These are phyloP conservation scores for Nakazawaea anatomiae DNA, from an alignment of 805 yeast species.

Conservation along the genomic window DNA sequence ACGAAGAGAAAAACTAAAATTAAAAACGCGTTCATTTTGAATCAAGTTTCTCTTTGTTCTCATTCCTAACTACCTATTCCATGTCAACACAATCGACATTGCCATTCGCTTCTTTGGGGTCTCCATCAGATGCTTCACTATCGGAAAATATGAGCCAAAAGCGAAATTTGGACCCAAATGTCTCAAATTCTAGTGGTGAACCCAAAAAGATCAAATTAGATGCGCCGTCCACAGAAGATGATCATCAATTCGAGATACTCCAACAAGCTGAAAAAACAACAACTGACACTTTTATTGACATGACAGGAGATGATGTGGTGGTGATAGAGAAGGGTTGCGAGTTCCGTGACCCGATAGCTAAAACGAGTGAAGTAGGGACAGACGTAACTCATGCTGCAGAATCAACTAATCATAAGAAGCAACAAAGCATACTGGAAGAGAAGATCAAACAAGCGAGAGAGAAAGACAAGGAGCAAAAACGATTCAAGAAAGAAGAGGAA, in stretches of 20 bases:
- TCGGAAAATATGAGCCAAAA: too few species aligned
- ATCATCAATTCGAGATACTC: too few species aligned
- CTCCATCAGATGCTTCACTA: constrained; percentile 2
- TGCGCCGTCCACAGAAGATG: too few species aligned
- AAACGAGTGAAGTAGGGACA: too few species aligned
- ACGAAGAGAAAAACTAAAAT: not conserved
- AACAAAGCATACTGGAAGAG: not conserved
- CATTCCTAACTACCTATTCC: not conserved
- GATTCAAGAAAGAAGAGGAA: constrained; percentile 28
- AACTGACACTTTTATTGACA: too few species aligned
- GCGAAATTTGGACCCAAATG: too few species aligned
- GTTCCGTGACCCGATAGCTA: too few species aligned
- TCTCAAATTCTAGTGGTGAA: too few species aligned
- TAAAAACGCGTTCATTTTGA: not conserved
- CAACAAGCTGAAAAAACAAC: too few species aligned
- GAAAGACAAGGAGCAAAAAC: constrained; percentile 22
- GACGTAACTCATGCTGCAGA: not conserved
- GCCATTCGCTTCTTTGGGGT: constrained; percentile 7
- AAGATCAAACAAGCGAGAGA: constrained; percentile 19
- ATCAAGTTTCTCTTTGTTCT: not conserved
- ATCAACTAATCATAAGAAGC: constrained; percentile 1
- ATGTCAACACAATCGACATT: constrained; percentile 7
- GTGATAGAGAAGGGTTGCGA: too few species aligned
- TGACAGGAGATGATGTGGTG: too few species aligned
- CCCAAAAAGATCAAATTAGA: too few species aligned